These are phyloP conservation scores for Trametes meyenii DNA, from an alignment of 768 basidiomycete genomes.

Conservation along the genomic window DNA sequence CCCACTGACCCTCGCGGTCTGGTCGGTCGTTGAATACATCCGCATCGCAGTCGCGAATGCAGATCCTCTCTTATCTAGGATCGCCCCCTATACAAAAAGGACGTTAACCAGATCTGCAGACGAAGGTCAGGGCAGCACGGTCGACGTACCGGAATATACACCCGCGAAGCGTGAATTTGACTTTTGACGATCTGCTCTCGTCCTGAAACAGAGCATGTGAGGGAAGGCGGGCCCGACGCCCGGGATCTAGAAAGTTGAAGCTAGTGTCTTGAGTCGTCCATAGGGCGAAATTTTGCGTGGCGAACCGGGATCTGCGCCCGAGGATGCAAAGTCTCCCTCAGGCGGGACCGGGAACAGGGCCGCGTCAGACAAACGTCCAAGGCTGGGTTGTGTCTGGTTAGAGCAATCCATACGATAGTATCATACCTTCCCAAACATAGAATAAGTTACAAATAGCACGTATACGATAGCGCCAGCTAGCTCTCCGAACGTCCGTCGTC, in stretches of 20 bases:
- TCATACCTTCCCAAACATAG: conserved; percentile 13
- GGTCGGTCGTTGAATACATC: neutral
- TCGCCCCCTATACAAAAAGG: neutral
- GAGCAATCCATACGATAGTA: conserved; percentile 8
- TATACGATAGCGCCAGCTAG: neutral
- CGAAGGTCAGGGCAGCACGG: conserved; percentile 12
- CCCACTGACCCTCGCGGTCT: neutral
- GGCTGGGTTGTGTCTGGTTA: neutral
- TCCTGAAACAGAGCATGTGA: neutral
- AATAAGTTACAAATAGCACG: conserved; percentile 20
- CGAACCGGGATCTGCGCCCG: neutral
- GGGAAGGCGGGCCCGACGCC: neutral
- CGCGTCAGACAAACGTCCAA: too few relatives aligned
- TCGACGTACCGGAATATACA: neutral
- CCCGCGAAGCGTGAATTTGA: conserved; percentile 18
- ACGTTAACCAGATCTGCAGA: neutral
- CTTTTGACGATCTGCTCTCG: neutral
- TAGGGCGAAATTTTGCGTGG: neutral
- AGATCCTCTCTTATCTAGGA: conserved; percentile 10
- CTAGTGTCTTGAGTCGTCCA: neutral
- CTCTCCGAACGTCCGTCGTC: conserved; percentile 8
- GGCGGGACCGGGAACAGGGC: neutral
- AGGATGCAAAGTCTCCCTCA: neutral
- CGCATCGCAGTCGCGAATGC: neutral
- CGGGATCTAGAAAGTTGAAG: neutral